phyloP scores from a whole-genome alignment of 2,329 filamentous ascomycete species.

The Aspergillus ustus region DNA sequence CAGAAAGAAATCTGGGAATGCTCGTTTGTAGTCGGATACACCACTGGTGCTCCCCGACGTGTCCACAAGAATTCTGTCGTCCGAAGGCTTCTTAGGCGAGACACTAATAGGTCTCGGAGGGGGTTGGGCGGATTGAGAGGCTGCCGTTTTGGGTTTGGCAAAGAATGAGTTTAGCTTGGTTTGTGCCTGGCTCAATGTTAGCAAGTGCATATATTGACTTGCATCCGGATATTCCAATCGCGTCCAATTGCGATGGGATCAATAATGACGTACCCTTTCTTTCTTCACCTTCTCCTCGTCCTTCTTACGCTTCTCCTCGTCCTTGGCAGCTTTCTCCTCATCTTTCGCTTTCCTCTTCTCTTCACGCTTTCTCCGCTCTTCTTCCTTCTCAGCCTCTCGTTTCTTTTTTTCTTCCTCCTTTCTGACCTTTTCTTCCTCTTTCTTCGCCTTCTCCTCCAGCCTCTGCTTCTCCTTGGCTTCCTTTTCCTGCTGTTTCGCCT shows the following conservation, averaged over 20 bases:
- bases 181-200: slow-evolving; percentile 47
- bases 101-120: slow-evolving; percentile 30
- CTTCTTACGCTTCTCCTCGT: slow-evolving; percentile 54
- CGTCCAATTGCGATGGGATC: not conserved
- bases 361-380: slow-evolving; percentile 50
- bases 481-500: slow-evolving; percentile 32
- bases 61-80: slow-evolving; percentile 19
- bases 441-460: slow-evolving; percentile 26
- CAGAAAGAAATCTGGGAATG: slow-evolving; percentile 81
- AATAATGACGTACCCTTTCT: slow-evolving; percentile 42
- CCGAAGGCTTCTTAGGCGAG: slow-evolving; percentile 30
- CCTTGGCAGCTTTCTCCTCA: slow-evolving; percentile 43
- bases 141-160: slow-evolving; percentile 43
- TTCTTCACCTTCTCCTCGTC: slow-evolving; percentile 51
- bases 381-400: slow-evolving; percentile 50
- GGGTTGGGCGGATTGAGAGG: slow-evolving; percentile 30
- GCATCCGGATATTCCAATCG: too few relatives aligned
- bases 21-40: slow-evolving; percentile 65
- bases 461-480: slow-evolving; percentile 31
- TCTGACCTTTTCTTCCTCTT: slow-evolving; percentile 34
- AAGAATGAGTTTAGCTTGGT: slow-evolving; percentile 57
- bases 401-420: slow-evolving; percentile 56
- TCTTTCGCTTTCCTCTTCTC: slow-evolving; percentile 49
- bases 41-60: slow-evolving; percentile 29
- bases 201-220: not conserved